phyloP scores from a whole-genome alignment of 2,329 filamentous ascomycete genomes.

The Arthrobotrys megalospora region DNA sequence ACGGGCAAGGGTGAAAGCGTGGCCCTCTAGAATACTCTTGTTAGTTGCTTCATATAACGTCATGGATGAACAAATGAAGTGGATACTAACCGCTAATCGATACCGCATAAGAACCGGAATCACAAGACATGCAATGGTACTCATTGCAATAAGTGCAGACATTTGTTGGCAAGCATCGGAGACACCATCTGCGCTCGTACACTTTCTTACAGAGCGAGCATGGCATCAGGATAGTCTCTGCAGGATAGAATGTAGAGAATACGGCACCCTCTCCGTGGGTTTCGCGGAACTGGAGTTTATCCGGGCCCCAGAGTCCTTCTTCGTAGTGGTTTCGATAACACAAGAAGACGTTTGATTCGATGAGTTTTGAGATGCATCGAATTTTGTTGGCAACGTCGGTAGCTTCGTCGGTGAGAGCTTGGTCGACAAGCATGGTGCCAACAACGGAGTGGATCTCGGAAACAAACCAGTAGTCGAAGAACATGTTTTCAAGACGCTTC shows the following conservation, averaged over 20 bases:
- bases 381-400: slow-evolving; percentile 31
- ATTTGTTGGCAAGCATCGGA: slow-evolving; percentile 34
- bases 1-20: slow-evolving; percentile 1
- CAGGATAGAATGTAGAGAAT: slow-evolving; percentile 30
- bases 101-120: neutral
- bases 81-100: slow-evolving; percentile 13
- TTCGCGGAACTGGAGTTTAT: neutral
- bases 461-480: slow-evolving; percentile 44
- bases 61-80: neutral
- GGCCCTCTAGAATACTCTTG: neutral
- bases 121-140: slow-evolving; percentile 39
- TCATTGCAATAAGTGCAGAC: slow-evolving; percentile 45
- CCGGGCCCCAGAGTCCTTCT: slow-evolving; percentile 13
- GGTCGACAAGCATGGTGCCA: slow-evolving; percentile 31
- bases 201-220: slow-evolving; percentile 27
- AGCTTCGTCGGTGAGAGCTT: slow-evolving; percentile 13
- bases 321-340: slow-evolving; percentile 45
- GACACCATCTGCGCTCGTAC: slow-evolving; percentile 41
- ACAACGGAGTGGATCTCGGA: slow-evolving; percentile 47
- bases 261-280: neutral
- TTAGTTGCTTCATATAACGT: neutral
- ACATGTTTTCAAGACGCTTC: slow-evolving; percentile 22
- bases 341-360: slow-evolving; percentile 49
- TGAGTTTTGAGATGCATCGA: slow-evolving; percentile 29
- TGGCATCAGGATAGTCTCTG: slow-evolving; percentile 18